phyloP scores from a whole-genome alignment of 2,329 filamentous ascomycete species.

The Colletotrichum lini region DNA sequence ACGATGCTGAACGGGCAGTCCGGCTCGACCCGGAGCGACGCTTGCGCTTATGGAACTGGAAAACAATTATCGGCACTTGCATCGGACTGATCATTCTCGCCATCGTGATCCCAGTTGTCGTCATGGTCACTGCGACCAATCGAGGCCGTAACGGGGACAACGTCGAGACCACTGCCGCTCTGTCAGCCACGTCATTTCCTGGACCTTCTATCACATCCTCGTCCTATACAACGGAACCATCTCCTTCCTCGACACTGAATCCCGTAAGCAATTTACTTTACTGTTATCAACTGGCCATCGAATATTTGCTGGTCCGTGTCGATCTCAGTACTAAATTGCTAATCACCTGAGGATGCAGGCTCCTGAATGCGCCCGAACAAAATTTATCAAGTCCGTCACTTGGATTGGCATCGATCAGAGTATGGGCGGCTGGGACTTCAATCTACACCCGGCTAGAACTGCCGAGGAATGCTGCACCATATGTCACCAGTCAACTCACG shows the following conservation, averaged over 20 bases:
- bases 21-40: conserved; percentile 44
- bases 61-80: conserved; percentile 53
- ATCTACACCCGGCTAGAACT: conserved; percentile 27
- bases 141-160: background rate
- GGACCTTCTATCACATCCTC: conserved; percentile 1
- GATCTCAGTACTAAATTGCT: background rate
- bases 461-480: conserved; percentile 40
- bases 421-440: conserved; percentile 36
- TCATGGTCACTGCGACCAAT: background rate
- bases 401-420: conserved; percentile 41
- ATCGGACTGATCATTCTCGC: conserved; percentile 15
- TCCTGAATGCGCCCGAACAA: conserved; percentile 28
- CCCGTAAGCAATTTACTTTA: conserved; percentile 11
- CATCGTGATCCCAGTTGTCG: background rate
- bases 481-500: conserved; percentile 33
- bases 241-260: background rate
- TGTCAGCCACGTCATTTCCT: background rate
- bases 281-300: background rate
- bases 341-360: background rate
- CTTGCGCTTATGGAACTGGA: conserved; percentile 37
- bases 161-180: conserved; percentile 3
- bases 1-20: background rate
- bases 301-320: background rate
- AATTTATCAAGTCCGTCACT: conserved; percentile 31
- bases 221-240: background rate